Base-by-base conservation (phyloP, 352 stramenopile species). In the Phytophthora podocarpi region DNA sequence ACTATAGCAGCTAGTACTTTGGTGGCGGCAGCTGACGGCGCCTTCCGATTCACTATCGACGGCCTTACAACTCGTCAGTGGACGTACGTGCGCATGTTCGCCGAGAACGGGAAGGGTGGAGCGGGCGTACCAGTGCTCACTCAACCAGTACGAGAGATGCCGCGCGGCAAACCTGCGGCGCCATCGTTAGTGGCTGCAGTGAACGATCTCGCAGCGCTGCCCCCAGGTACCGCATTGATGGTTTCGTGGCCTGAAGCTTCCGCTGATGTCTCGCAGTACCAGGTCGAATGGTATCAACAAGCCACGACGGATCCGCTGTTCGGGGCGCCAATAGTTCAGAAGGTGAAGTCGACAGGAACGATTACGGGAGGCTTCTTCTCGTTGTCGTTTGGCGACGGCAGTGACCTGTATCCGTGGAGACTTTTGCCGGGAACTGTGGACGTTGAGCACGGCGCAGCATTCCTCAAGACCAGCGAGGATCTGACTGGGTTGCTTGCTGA, bases 391-490 rank as follows among this genome's bases (percentile, higher is more conserved):
- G 82, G 72, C 2, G 64, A 78, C 20, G 41, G 47, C 5, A 67
- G 64, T 16, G 54, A 67, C 1, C 31, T 64, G 16, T 78, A 78
- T 57, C 57, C 75, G 8, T 80, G 70, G 30, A 65, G 64, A 15
- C 39, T 59, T 24, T 61, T 95, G 5, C 84, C 84, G 2, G 86
- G 84, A 9, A 74, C 71, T 0, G 60, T 88, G 4, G 72, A 70
- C 41, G 82, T 84, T 20, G 78, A 92, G 0, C 51, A 90, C 7
- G 67, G 76, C 5, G 67, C 84, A 20, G 30, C 63, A 1, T 92
- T 78, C 28, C 45, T 98, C 8, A 80, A 85, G n/a, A 98, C 90
- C 1, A 85, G 88, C 9, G 46, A 68, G 2, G 95, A 98, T 58
- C 71, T 98, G 23, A 97, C 93, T 20, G 78, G 88, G n/a, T 61